These are phyloP conservation scores for Gossypium rotundifolium DNA, from an alignment of 345 rosid genomes.

Conservation along the genomic window DNA sequence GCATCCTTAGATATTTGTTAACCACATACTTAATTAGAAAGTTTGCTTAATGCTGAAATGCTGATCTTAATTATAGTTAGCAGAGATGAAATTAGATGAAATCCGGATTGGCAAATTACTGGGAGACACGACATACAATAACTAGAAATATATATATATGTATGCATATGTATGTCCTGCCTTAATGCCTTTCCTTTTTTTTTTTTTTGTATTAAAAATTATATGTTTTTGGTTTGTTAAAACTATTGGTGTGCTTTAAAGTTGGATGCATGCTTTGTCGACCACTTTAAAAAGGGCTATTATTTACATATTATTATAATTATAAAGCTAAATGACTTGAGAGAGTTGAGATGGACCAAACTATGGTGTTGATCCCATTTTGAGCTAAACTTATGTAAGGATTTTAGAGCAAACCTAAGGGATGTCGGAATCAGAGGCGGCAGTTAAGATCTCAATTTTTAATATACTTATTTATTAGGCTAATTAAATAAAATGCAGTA, in stretches of 20 bases:
- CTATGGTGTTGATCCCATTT: background rate
- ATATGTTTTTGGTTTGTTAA: background rate
- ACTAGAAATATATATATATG: background rate
- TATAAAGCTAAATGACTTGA: background rate
- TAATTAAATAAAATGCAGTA: background rate
- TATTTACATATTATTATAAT: background rate
- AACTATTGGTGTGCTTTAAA: conserved; percentile 5
- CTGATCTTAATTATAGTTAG: background rate
- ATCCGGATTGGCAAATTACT: conserved; percentile 1
- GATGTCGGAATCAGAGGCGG: conserved; percentile 5
- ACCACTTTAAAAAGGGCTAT: background rate
- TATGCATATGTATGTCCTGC: background rate
- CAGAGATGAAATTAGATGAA: background rate
- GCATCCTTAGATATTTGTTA: too few relatives aligned
- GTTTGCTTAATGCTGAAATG: too few relatives aligned
- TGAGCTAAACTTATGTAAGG: background rate
- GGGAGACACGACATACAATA: background rate
- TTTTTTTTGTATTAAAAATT: background rate
- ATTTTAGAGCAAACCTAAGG: background rate
- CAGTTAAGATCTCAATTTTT: background rate
- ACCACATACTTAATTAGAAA: too few relatives aligned
- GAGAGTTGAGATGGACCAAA: background rate
- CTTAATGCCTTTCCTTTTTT: background rate
- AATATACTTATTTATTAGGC: background rate
- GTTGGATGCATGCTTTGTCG: conserved; percentile 11